Conservation (phyloP, 2,329 filamentous ascomycete species). For the Botrytis elliptica region DNA sequence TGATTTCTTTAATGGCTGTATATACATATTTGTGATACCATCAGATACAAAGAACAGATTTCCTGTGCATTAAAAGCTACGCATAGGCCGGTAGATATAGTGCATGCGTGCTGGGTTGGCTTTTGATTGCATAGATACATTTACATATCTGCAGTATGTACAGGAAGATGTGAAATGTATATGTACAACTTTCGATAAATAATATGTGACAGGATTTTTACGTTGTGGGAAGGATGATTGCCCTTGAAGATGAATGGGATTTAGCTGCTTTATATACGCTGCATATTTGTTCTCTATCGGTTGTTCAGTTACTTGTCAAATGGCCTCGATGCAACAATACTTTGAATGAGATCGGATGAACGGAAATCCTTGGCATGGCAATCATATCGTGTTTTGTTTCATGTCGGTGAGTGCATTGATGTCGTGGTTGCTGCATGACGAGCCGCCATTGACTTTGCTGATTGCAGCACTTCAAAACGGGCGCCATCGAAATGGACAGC, state of each 20-base stretch:
- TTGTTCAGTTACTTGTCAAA: not conserved
- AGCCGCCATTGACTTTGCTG: not conserved
- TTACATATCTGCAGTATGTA: not conserved
- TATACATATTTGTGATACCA: not conserved
- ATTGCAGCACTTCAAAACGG: not conserved
- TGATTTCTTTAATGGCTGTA: not conserved
- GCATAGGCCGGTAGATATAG: not conserved
- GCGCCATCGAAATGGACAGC: not conserved
- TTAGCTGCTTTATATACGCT: not conserved
- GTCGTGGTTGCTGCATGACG: not conserved
- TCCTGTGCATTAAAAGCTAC: not conserved
- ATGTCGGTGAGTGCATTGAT: not conserved
- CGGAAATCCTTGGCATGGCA: not conserved
- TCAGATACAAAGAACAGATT: not conserved
- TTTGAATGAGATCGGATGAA: conserved; percentile 7
- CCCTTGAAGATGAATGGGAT: not conserved
- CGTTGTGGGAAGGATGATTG: not conserved
- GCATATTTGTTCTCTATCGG: not conserved
- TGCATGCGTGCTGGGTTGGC: not conserved
- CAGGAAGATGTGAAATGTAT: not conserved
- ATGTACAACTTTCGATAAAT: not conserved
- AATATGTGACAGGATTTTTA: not conserved
- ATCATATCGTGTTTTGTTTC: not conserved
- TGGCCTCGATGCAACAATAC: not conserved
- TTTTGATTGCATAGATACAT: not conserved